Base-by-base conservation (phyloP, 805 yeast species). In the Candida tallmaniae region DNA sequence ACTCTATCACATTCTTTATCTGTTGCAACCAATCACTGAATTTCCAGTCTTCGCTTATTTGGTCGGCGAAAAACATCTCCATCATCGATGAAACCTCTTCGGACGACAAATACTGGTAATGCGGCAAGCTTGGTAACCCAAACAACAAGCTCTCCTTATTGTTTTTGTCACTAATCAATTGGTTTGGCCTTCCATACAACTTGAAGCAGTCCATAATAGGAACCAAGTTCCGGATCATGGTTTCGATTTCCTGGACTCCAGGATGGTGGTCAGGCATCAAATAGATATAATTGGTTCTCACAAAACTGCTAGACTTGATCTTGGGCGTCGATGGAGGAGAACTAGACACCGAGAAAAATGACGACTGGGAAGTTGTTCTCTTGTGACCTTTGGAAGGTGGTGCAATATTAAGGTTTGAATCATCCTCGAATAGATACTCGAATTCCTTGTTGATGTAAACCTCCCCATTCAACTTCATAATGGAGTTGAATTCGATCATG, bases 101-200 rank as follows among this genome's bases (percentile, higher is more conserved):
- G 43, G 54, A 11, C 3, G 65, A 49, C 41, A 83, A 49, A 41
- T 80, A 79, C 46, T 77, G 74, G 21, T 78, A 75, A 39, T 72
- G 77, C 3, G 94, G 94, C 47, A 84, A 65, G 15, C 78, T 74
- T 4, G 94, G 94, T 40, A 83, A 64, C 0, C 81, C 90, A 61
- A 81, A 83, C 22, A 86, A 66, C 51, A 86, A 62, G 11, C 90
- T 81, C 22, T 71, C 60, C 29, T 70, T 53, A 45, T 86, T 83
- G 2, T 65, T 51, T 56, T 84, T 86, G 55, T 83, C 84, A 14
- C 93, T 85, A 47, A 73, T 78, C 46, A 86, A 70, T 39, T 82
- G 77, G 35, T 69, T 62, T 1, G 94, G 93, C 45, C 93, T 68
- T 6, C 94, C 94, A 48, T 83, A 83, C 30, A 83, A 54, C 49